Percentiles rank a stretch among this genome's conserved stretches.
Evolutionary conservation across 768 basidiomycete genomes (phyloP).

Genomic region (Coprinellus aureogranulatus): DNA sequence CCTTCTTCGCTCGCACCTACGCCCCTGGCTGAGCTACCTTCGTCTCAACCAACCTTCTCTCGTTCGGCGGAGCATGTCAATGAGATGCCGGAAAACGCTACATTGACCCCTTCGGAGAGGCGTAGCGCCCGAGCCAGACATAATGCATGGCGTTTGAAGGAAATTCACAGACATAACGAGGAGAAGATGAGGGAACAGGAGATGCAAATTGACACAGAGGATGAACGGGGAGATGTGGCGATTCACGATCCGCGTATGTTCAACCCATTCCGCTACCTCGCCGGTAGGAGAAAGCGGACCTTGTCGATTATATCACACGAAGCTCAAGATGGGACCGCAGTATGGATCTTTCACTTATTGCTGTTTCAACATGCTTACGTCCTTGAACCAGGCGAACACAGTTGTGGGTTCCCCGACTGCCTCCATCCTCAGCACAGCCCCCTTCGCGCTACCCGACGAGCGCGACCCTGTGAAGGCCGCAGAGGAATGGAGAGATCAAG

Average conservation of each 20-base stretch:
- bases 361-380: conserved; percentile 11
- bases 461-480: conserved; percentile 67
- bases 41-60: conserved; percentile 38
- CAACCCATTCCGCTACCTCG: conserved; percentile 62
- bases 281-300: conserved; percentile 57
- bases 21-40: conserved; percentile 27
- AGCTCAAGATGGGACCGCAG: conserved; percentile 76
- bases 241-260: conserved; percentile 47
- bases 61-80: conserved; percentile 25
- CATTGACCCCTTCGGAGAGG: not conserved
- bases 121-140: conserved; percentile 2
- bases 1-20: conserved; percentile 63
- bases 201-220: not conserved
- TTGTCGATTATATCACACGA: conserved; percentile 75
- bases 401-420: conserved; percentile 73
- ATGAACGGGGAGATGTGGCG: conserved; percentile 16
- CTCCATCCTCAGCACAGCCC: conserved; percentile 59
- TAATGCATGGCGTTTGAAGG: not conserved
- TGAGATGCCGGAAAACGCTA: not conserved
- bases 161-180: not conserved
- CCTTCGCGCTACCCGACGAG: conserved; percentile 52
- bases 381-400: conserved; percentile 54
- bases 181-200: not conserved
- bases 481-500: conserved; percentile 67
- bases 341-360: conserved; percentile 34